A percentile compares a stretch with the other conserved stretches of the same genome.
phyloP scores from a whole-genome alignment of 1,284 basidiomycete genomes.

The Grifola frondosa region DNA sequence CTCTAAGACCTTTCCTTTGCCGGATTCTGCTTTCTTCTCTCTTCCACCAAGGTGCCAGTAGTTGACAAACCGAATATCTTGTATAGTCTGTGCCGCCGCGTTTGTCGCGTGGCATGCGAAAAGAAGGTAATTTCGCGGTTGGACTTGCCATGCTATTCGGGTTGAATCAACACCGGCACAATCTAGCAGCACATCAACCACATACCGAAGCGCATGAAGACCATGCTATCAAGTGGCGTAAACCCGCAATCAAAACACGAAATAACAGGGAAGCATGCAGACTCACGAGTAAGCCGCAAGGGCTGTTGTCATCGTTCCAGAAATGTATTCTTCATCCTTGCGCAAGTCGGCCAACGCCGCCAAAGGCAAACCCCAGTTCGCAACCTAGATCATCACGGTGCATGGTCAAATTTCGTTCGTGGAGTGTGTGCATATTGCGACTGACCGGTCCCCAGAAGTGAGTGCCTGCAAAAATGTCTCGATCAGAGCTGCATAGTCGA shows the following conservation, averaged over 20 bases:
- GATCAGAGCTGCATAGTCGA: too few species aligned
- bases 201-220: conserved; percentile 93
- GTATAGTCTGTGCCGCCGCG: conserved; percentile 79
- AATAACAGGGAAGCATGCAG: background rate
- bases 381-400: conserved; percentile 55
- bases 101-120: conserved; percentile 94
- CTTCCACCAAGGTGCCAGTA: conserved; percentile 86
- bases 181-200: background rate
- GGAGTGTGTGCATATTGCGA: conserved; percentile 7
- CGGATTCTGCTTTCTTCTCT: conserved; percentile 51
- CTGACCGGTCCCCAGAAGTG: conserved; percentile 95
- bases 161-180: conserved; percentile 3
- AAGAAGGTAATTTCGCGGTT: conserved; percentile 92
- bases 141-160: conserved; percentile 82
- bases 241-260: conserved; percentile 2
- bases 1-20: conserved; percentile 43
- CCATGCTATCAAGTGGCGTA: conserved; percentile 54
- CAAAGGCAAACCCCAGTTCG: conserved; percentile 95
- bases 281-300: conserved; percentile 90
- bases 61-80: conserved; percentile 83
- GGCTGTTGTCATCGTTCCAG: conserved; percentile 92
- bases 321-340: conserved; percentile 95
- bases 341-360: conserved; percentile 87
- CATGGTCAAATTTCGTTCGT: conserved; percentile 9
- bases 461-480: conserved; percentile 75